A percentile compares a stretch with the other conserved stretches of the same genome.
phyloP scores from a whole-genome alignment of 1,139 yeast genomes.

The Scheffersomyces parashehatae region DNA sequence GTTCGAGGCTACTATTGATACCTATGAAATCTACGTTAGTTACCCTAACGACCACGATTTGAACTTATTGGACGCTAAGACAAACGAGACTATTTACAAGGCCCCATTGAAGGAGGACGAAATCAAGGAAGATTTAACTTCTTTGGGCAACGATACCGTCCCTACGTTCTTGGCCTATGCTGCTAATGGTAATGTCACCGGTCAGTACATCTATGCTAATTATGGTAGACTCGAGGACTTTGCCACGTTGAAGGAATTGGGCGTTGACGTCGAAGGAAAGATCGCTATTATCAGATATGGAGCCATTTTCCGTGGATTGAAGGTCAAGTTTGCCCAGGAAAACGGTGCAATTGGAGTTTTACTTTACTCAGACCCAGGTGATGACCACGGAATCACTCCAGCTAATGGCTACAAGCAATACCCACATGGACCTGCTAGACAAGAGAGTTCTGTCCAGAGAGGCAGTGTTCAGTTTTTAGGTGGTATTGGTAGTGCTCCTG shows the following conservation, averaged over 20 bases:
- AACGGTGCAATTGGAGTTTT: slow-evolving; percentile 47
- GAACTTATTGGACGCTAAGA: slow-evolving; percentile 32
- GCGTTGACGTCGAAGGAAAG: slow-evolving; percentile 42
- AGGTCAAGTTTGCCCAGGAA: slow-evolving; percentile 52
- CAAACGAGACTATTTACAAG: slow-evolving; percentile 42
- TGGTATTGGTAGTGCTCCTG: slow-evolving; percentile 59
- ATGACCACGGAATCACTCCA: slow-evolving; percentile 43
- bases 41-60: slow-evolving; percentile 52
- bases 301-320: slow-evolving; percentile 42
- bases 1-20: slow-evolving; percentile 52
- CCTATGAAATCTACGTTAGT: slow-evolving; percentile 58
- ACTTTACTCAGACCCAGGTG: slow-evolving; percentile 47
- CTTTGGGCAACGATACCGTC: slow-evolving; percentile 45
- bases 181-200: slow-evolving; percentile 51
- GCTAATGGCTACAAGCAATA: slow-evolving; percentile 47
- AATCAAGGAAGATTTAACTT: slow-evolving; percentile 68
- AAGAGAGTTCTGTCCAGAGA: slow-evolving; percentile 50
- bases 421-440: slow-evolving; percentile 49
- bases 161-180: slow-evolving; percentile 50
- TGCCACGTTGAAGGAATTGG: slow-evolving; percentile 28
- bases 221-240: slow-evolving; percentile 44
- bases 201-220: slow-evolving; percentile 43
- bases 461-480: slow-evolving; percentile 84
- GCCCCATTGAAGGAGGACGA: slow-evolving; percentile 75
- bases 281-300: slow-evolving; percentile 47